Percentiles rank a stretch among this genome's conserved stretches.
Evolutionary conservation across 2,329 filamentous ascomycete genomes (phyloP).

Genomic region (Fusarium sp.): DNA sequence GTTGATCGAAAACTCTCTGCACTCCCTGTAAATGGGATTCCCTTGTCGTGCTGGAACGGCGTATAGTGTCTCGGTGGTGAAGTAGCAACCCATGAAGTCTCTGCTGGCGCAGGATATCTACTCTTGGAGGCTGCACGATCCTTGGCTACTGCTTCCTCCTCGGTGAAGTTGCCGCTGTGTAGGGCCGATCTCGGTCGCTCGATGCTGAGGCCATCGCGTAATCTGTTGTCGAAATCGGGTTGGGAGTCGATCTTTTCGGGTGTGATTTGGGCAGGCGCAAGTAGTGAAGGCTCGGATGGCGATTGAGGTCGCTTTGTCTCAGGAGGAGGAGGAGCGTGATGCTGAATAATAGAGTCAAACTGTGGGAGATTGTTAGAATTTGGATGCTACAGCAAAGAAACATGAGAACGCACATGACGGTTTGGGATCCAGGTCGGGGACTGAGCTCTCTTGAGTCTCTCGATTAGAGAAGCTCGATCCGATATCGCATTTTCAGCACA

Average conservation of each 20-base stretch:
- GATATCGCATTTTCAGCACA: slow-evolving; percentile 50
- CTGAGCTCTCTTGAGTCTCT: slow-evolving; percentile 81
- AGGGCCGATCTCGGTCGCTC: slow-evolving; percentile 82
- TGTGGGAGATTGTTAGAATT: slow-evolving; percentile 34
- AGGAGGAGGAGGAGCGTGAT: slow-evolving; percentile 20
- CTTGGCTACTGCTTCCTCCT: slow-evolving; percentile 38
- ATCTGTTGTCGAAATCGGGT: slow-evolving; percentile 48
- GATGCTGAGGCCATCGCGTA: slow-evolving; percentile 69
- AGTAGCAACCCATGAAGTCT: slow-evolving; percentile 59
- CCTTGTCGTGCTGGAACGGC: slow-evolving; percentile 54
- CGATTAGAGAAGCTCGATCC: slow-evolving; percentile 81
- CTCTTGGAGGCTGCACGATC: not conserved
- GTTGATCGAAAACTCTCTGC: slow-evolving; percentile 52
- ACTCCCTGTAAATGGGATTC: slow-evolving; percentile 43
- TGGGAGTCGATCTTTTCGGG: slow-evolving; percentile 43
- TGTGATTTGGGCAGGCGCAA: slow-evolving; percentile 58
- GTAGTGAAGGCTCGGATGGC: slow-evolving; percentile 51
- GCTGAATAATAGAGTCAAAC: slow-evolving; percentile 51
- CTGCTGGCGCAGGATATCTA: slow-evolving; percentile 31
- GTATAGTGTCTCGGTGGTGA: slow-evolving; percentile 63
- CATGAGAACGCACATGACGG: slow-evolving; percentile 61
- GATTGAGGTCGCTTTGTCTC: slow-evolving; percentile 40
- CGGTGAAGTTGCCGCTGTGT: slow-evolving; percentile 73
- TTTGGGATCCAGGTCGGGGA: slow-evolving; percentile 77
- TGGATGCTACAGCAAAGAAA: not conserved